Conservation (phyloP, 2,329 filamentous ascomycete genomes). For the Pezizomycotina sp. region DNA sequence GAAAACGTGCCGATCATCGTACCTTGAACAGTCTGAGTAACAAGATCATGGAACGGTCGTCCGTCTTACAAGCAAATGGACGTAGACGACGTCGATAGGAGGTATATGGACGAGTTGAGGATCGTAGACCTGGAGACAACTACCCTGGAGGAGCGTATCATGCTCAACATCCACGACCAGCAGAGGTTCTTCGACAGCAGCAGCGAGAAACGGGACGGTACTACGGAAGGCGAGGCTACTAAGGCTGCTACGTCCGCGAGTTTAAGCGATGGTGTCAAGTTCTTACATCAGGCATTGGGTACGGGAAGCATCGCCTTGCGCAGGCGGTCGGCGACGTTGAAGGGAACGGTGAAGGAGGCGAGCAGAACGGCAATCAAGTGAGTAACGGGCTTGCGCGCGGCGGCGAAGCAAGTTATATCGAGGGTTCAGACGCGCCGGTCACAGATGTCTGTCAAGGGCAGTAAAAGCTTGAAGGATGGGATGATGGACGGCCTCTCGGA, state of each 20-base stretch:
- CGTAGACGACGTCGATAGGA: too few relatives aligned
- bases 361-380: slow-evolving; percentile 5
- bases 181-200: not conserved
- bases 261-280: too few relatives aligned
- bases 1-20: slow-evolving; percentile 77
- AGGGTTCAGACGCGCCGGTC: slow-evolving; percentile 7
- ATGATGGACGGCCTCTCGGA: slow-evolving; percentile 34
- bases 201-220: not conserved
- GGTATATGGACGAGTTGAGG: not conserved
- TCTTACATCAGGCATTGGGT: too few relatives aligned
- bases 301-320: too few relatives aligned
- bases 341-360: slow-evolving; percentile 4
- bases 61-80: too few relatives aligned
- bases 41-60: slow-evolving; percentile 85
- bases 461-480: slow-evolving; percentile 25
- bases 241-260: slow-evolving; percentile 28
- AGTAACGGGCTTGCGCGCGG: slow-evolving; percentile 17
- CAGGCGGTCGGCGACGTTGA: slow-evolving; percentile 29
- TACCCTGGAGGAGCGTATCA: not conserved
- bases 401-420: slow-evolving; percentile 14
- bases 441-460: slow-evolving; percentile 23
- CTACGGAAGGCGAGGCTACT: slow-evolving; percentile 36
- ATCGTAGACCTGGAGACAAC: not conserved
- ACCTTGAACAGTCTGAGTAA: slow-evolving; percentile 81
- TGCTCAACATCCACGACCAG: not conserved